Evolutionary conservation across 495 filamentous ascomycete genomes (phyloP).

Genomic region (Trichocladium uniseriatum): DNA sequence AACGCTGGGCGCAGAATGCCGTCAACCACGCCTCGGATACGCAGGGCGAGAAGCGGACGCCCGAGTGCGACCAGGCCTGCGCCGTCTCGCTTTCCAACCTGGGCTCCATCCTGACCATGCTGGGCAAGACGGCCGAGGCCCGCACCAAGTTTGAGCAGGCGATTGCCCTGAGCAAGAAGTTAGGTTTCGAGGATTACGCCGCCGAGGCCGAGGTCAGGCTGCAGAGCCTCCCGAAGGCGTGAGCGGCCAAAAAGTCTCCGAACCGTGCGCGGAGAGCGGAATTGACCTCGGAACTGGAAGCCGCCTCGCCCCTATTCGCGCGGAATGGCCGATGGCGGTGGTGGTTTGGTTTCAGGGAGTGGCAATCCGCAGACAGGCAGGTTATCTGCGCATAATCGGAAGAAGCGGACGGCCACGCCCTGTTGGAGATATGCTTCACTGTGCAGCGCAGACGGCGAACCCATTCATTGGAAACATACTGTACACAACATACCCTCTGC

Average conservation of each 20-base stretch:
- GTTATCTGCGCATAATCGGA: no score
- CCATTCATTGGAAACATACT: no score
- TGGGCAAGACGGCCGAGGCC: slow-evolving; percentile 57
- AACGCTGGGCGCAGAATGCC: slow-evolving; percentile 69
- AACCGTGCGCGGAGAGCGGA: no score
- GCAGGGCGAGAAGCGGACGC: slow-evolving; percentile 47
- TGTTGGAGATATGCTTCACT: no score
- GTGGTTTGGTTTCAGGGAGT: no score
- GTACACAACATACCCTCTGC: no score
- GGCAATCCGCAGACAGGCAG: no score
- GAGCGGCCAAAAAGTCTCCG: slow-evolving; percentile 13
- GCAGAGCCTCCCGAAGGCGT: slow-evolving; percentile 28
- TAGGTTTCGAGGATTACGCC: slow-evolving; percentile 58
- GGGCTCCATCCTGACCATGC: slow-evolving; percentile 67
- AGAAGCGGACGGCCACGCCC: no score
- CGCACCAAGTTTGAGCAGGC: slow-evolving; percentile 55
- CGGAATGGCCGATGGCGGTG: no score
- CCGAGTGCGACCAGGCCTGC: slow-evolving; percentile 81
- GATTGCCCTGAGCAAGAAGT: slow-evolving; percentile 46
- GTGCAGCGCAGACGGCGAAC: no score
- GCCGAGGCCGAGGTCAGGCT: slow-evolving; percentile 49
- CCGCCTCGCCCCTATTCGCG: no score
- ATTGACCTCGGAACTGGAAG: no score
- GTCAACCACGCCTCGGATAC: slow-evolving; percentile 45
- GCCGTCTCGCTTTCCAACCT: slow-evolving; percentile 78